These are phyloP conservation scores for Phytophthora pini DNA, from an alignment of 352 stramenopile genomes.

Conservation along the genomic window DNA sequence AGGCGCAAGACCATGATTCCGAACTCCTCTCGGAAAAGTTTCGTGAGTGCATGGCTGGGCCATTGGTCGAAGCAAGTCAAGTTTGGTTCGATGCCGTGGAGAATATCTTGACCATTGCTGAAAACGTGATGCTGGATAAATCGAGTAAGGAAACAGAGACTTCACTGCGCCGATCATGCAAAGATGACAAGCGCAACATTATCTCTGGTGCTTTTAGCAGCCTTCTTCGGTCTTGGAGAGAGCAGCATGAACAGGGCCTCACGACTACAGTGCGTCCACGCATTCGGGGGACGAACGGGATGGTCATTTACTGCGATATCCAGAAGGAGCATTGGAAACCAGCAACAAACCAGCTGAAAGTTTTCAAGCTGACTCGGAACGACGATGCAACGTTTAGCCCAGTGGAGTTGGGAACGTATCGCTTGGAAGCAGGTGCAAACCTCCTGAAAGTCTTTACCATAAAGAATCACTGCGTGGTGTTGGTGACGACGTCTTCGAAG, in stretches of 20 bases:
- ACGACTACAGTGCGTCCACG: constrained; percentile 20
- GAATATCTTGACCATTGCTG: constrained; percentile 7
- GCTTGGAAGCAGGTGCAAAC: constrained; percentile 17
- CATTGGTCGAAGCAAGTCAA: constrained; percentile 21
- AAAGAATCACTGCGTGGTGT: constrained; percentile 34
- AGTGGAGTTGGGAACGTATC: constrained; percentile 24
- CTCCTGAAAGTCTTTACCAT: constrained; percentile 30
- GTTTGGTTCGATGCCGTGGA: constrained; percentile 36
- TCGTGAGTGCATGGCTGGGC: constrained; percentile 17
- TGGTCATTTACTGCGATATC: constrained; percentile 15
- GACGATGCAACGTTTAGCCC: constrained; percentile 14
- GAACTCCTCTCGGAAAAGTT: constrained; percentile 25
- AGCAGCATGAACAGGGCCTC: constrained; percentile 16
- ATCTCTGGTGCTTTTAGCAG: constrained; percentile 20
- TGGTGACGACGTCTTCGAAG: constrained; percentile 30
- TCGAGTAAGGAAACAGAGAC: constrained; percentile 20
- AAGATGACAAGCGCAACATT: constrained; percentile 14
- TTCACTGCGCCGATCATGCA: constrained; percentile 12
- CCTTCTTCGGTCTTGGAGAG: constrained; percentile 16
- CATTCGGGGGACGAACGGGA: not conserved
- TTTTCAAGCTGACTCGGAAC: constrained; percentile 26
- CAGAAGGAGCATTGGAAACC: constrained; percentile 35
- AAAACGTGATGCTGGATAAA: constrained; percentile 5
- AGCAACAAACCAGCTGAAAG: constrained; percentile 34
- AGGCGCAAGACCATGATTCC: not conserved